Evolutionary conservation across 169 alveolate species (phyloP).

Genomic region (Babesia caballi): DNA sequence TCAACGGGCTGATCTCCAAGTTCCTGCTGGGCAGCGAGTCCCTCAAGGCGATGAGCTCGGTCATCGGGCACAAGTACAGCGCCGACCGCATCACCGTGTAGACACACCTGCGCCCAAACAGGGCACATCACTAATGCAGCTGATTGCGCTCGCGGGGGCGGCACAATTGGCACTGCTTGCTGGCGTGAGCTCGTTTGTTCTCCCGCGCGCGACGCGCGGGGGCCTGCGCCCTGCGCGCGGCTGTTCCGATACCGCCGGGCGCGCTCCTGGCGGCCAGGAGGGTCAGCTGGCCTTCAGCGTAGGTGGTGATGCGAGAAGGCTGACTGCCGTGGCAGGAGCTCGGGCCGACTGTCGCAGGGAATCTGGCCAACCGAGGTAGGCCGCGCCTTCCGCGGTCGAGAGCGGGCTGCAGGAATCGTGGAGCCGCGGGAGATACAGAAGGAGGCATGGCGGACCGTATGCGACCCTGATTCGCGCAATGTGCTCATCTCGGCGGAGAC

Average conservation of each 20-base stretch:
- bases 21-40: constrained; percentile 42
- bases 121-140: not conserved
- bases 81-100: constrained; percentile 67
- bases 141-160: not conserved
- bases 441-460: constrained; percentile 9
- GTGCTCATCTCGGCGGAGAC: constrained; percentile 73
- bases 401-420: not conserved
- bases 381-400: not conserved
- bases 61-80: constrained; percentile 68
- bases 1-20: constrained; percentile 49
- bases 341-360: not conserved
- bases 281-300: not conserved
- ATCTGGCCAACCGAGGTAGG: not conserved
- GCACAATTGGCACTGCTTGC: not conserved
- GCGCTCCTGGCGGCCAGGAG: not conserved
- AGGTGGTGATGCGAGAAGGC: not conserved
- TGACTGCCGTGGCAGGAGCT: not conserved
- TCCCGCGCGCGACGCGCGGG: constrained; percentile 15
- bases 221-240: not conserved
- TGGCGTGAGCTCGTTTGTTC: not conserved
- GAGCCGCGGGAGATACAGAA: constrained; percentile 24
- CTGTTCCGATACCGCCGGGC: not conserved
- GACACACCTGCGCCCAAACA: not conserved
- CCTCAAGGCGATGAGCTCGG: constrained; percentile 54
- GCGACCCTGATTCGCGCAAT: constrained; percentile 15